A percentile compares a stretch with the other conserved stretches of the same genome.
These are phyloP conservation scores for Brassica balearica DNA, from an alignment of 441 rosid genomes.

Conservation along the genomic window DNA sequence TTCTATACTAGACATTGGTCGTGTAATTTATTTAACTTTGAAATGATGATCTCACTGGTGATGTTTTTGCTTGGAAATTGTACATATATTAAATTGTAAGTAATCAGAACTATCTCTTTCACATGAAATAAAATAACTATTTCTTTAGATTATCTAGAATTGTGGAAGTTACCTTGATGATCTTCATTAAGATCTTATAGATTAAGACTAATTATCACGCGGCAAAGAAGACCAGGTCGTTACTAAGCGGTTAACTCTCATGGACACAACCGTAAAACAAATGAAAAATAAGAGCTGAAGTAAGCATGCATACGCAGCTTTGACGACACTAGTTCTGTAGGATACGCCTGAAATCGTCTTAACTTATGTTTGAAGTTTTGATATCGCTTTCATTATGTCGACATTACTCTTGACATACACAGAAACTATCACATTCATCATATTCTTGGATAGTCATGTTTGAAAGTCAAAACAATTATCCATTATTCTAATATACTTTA, in stretches of 20 bases:
- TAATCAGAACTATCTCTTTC: background rate
- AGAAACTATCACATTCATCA: slow-evolving; percentile 1
- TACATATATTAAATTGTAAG: background rate
- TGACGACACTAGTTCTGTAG: background rate
- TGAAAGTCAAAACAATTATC: slow-evolving; percentile 6
- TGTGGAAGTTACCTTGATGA: background rate
- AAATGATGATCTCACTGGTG: background rate
- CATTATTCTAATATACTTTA: slow-evolving; percentile 10
- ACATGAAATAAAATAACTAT: background rate
- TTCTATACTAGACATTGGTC: background rate
- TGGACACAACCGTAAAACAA: background rate
- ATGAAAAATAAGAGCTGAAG: background rate
- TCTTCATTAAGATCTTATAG: background rate
- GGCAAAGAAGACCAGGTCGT: slow-evolving; percentile 7
- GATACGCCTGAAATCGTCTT: background rate
- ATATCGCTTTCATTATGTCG: background rate
- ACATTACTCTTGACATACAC: slow-evolving; percentile 9
- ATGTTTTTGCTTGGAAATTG: background rate
- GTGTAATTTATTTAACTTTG: background rate
- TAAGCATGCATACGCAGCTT: slow-evolving; percentile 8
- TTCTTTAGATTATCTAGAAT: background rate
- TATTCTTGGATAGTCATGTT: background rate
- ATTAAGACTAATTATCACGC: background rate
- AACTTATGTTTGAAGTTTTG: background rate
- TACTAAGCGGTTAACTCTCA: background rate